Conservation (phyloP, 2,329 filamentous ascomycete genomes). For the Byssothecium circinans region DNA sequence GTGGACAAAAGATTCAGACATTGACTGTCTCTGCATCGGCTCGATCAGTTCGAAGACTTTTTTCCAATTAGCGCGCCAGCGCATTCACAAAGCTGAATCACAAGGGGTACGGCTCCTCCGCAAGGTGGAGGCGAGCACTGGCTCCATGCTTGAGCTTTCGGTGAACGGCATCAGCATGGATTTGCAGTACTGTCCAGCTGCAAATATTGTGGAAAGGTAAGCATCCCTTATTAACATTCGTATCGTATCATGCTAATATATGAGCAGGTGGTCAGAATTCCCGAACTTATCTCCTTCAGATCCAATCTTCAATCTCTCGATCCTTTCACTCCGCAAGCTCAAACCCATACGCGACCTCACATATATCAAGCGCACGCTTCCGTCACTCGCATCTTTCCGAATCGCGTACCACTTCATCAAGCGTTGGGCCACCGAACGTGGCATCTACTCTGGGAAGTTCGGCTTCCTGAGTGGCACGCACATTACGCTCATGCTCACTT, state of each 20-base stretch:
- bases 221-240: background rate
- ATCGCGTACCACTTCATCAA: constrained; percentile 63
- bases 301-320: constrained; percentile 58
- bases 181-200: constrained; percentile 67
- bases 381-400: constrained; percentile 61
- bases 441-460: constrained; percentile 66
- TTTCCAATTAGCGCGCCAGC: constrained; percentile 60
- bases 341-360: constrained; percentile 65
- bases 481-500: constrained; percentile 63
- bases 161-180: constrained; percentile 62
- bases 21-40: constrained; percentile 68
- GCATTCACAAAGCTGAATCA: constrained; percentile 53
- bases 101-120: constrained; percentile 56
- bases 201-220: constrained; percentile 56
- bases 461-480: constrained; percentile 68
- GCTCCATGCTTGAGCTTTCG: constrained; percentile 66
- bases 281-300: constrained; percentile 53
- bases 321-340: constrained; percentile 61
- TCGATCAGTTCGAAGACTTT: constrained; percentile 63
- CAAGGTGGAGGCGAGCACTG: constrained; percentile 60
- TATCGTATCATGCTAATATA: constrained; percentile 8
- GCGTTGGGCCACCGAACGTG: constrained; percentile 63
- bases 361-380: constrained; percentile 62
- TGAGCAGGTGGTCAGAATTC: constrained; percentile 42
- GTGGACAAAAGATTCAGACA: constrained; percentile 63